Base-by-base conservation (phyloP, 371 early-diverging fungal genomes). In the Haplosporangium sp. region DNA sequence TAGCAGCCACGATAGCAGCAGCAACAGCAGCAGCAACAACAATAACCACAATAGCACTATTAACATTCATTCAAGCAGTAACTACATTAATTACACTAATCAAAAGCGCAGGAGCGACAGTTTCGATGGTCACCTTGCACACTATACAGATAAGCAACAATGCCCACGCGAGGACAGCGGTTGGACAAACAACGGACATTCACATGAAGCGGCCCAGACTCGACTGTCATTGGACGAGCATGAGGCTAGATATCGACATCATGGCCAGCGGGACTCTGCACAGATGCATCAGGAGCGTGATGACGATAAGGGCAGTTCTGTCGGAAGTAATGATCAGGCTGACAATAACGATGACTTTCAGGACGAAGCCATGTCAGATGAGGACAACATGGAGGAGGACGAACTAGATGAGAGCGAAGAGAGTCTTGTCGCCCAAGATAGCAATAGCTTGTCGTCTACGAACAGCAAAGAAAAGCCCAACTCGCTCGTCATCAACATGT, bases 331-430 rank as follows among this genome's bases (percentile, higher is more conserved):
- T 20, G 59, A 57, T 29, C 68, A 59, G 13, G 40, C 21, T 20
- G 74, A 54, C 5, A 69, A 74, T 21, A 67, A 59, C 13, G 63
- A 56, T 18, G 60, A 60, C 23, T 41, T 55, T 36, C 52, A 58
- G 23, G 69, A 61, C 20, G 74, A 74, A 14, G 23, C 53, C 21
- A 61, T 61, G 43, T 64, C 64, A 8, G 69, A 74, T 6, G 69
- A 69, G 12, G 69, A 69, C 40, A 62, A 67, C 23, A 20, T 67
- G 16, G 69, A 74, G 16, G 74, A 69, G 4, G 65, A 69, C 21
- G 74, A 69, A 3, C 62, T 58, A 1, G 73, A 73, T 14, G 66
- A 65, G 47, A 72, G 61, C 16, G 73, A 62, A 8, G 73, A 66
- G 0, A 53, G 62, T 5, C 14, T 58, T 9, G 51, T 29, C 14